Percentiles rank a stretch among this genome's conserved stretches.
phyloP scores from a whole-genome alignment of 371 early-diverging fungal genomes.

The Synchytrium microbalum region DNA sequence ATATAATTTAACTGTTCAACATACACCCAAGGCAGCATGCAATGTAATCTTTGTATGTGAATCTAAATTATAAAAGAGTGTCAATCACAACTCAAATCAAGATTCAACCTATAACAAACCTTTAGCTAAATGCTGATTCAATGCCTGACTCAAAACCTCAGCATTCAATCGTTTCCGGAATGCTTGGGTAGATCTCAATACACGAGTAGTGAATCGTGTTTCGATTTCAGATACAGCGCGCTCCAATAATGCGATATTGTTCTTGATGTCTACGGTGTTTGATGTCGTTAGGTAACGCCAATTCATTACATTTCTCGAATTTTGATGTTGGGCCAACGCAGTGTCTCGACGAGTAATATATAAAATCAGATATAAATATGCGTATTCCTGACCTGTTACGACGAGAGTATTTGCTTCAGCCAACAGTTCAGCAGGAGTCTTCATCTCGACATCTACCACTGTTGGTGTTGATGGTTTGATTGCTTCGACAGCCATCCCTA shows the following conservation, averaged over 20 bases:
- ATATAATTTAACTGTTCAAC: too few species aligned
- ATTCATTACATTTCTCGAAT: too few species aligned
- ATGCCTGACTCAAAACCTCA: slow-evolving; percentile 54
- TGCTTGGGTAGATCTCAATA: slow-evolving; percentile 67
- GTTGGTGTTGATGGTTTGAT: too few species aligned
- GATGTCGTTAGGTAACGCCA: background rate
- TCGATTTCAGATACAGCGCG: slow-evolving; percentile 77
- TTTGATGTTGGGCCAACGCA: background rate
- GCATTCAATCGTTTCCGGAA: slow-evolving; percentile 70
- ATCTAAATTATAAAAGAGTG: slow-evolving; percentile 1
- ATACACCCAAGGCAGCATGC: too few species aligned
- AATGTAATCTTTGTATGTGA: too few species aligned
- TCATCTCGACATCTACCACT: too few species aligned
- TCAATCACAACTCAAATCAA: slow-evolving; percentile 8
- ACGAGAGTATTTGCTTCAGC: too few species aligned
- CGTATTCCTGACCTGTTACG: background rate
- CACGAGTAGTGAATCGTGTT: slow-evolving; percentile 79
- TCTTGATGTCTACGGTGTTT: slow-evolving; percentile 62
- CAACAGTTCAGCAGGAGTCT: too few species aligned
- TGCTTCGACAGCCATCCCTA: too few species aligned
- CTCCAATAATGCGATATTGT: slow-evolving; percentile 70
- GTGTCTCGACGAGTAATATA: background rate
- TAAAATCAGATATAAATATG: too few species aligned
- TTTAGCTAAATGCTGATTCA: slow-evolving; percentile 45
- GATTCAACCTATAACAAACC: slow-evolving; percentile 32